Percentiles rank a stretch among this genome's conserved stretches.
phyloP scores from a whole-genome alignment of 2,329 filamentous ascomycete species.

The Penicillium hordei region DNA sequence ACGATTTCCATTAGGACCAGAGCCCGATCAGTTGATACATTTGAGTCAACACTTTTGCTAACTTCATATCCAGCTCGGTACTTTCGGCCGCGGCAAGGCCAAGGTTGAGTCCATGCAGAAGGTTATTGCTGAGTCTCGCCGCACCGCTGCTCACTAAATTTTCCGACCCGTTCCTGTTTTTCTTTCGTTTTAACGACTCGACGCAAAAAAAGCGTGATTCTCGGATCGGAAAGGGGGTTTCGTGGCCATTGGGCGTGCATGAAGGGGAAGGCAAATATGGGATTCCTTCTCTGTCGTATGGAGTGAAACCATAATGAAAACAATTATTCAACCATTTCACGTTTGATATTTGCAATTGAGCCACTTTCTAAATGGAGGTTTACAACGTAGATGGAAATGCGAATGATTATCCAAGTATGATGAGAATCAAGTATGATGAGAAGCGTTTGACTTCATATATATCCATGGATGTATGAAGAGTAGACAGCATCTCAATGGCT shows the following conservation, averaged over 20 bases:
- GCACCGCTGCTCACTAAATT: slow-evolving; percentile 63
- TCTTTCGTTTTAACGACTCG: slow-evolving; percentile 29
- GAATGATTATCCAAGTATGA: neutral
- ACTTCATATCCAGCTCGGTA: slow-evolving; percentile 70
- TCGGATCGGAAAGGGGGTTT: slow-evolving; percentile 27
- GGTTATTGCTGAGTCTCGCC: slow-evolving; percentile 94
- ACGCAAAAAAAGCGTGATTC: slow-evolving; percentile 28
- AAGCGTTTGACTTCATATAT: neutral
- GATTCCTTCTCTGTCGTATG: slow-evolving; percentile 23
- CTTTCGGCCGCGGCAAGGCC: slow-evolving; percentile 96
- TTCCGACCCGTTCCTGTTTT: slow-evolving; percentile 25
- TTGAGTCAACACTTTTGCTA: neutral
- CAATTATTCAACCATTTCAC: slow-evolving; percentile 24
- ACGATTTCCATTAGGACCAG: neutral
- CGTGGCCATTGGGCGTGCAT: slow-evolving; percentile 26
- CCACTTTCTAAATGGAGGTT: neutral
- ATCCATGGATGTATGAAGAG: neutral
- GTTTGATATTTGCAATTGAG: slow-evolving; percentile 7
- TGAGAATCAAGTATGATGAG: neutral
- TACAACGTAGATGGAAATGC: neutral
- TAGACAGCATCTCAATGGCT: too few species aligned
- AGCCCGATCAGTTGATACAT: neutral
- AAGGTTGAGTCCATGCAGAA: slow-evolving; percentile 99
- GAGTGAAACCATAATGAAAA: slow-evolving; percentile 33
- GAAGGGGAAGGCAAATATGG: slow-evolving; percentile 31